Evolutionary conservation across 2,329 filamentous ascomycete species (phyloP).

Genomic region (Arthrobotrys pseudoclavata): DNA sequence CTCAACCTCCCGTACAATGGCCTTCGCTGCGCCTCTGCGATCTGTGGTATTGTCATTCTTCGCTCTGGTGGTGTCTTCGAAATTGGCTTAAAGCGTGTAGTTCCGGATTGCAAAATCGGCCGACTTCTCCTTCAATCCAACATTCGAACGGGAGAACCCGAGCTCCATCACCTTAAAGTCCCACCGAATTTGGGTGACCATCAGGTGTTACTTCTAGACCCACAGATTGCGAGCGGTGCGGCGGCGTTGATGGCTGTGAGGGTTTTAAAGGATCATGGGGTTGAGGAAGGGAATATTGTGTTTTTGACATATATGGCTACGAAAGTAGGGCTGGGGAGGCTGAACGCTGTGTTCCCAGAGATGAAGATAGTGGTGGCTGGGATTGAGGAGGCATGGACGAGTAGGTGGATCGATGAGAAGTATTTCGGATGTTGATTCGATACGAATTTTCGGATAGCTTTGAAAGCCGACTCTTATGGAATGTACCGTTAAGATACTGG

Average conservation of each 20-base stretch:
- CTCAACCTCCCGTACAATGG: slow-evolving; percentile 78
- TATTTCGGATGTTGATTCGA: slow-evolving; percentile 63
- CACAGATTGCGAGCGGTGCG: slow-evolving; percentile 94
- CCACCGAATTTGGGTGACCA: slow-evolving; percentile 79
- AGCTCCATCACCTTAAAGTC: slow-evolving; percentile 89
- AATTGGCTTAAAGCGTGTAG: slow-evolving; percentile 86
- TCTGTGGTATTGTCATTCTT: slow-evolving; percentile 88
- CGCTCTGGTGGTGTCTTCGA: slow-evolving; percentile 91
- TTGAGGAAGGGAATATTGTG: slow-evolving; percentile 84
- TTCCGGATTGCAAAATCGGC: slow-evolving; percentile 91
- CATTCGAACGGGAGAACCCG: slow-evolving; percentile 85
- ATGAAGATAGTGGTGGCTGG: slow-evolving; percentile 89
- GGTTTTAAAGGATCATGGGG: slow-evolving; percentile 94
- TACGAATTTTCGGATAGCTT: background rate
- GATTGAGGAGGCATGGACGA: slow-evolving; percentile 87
- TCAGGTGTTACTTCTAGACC: slow-evolving; percentile 87
- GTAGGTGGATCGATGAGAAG: slow-evolving; percentile 70
- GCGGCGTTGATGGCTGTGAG: slow-evolving; percentile 92
- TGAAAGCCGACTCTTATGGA: background rate
- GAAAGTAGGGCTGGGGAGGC: slow-evolving; percentile 82
- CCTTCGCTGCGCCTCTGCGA: slow-evolving; percentile 77
- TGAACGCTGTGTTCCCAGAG: slow-evolving; percentile 89
- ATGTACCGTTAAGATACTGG: background rate
- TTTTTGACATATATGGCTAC: slow-evolving; percentile 94
- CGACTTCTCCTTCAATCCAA: slow-evolving; percentile 92